Conservation (phyloP, 352 stramenopile genomes). For the Globisporangium takayamanum region DNA sequence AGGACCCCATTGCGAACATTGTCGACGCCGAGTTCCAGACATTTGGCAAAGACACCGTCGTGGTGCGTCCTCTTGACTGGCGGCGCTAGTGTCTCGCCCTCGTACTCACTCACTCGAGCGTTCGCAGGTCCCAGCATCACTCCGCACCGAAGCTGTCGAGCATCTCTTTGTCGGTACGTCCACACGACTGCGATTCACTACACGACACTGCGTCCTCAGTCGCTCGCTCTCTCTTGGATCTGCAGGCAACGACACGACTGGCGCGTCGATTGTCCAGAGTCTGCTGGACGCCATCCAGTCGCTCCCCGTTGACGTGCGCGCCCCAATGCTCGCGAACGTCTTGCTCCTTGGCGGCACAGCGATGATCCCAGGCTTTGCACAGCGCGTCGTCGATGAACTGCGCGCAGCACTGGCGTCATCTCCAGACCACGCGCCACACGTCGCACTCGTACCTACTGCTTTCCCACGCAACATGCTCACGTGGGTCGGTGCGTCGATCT, state of each 20-base stretch:
- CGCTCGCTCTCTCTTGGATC: not conserved
- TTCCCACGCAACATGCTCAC: slow-evolving; percentile 72
- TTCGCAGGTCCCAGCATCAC: slow-evolving; percentile 28
- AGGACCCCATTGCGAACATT: slow-evolving; percentile 31
- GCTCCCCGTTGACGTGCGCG: slow-evolving; percentile 55
- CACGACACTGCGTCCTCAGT: not conserved
- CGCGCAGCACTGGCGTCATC: slow-evolving; percentile 23
- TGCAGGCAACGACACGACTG: slow-evolving; percentile 27
- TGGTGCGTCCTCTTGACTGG: slow-evolving; percentile 15
- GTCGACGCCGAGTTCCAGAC: slow-evolving; percentile 44
- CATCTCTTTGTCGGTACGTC: slow-evolving; percentile 39
- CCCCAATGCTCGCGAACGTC: slow-evolving; percentile 65
- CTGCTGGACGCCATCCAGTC: slow-evolving; percentile 51
- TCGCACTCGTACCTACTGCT: slow-evolving; percentile 33
- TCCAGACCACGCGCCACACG: slow-evolving; percentile 6
- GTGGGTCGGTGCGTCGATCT: slow-evolving; percentile 78
- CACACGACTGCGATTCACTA: no score
- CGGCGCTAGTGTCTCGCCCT: no score
- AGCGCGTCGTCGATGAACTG: slow-evolving; percentile 46
- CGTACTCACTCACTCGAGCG: not conserved
- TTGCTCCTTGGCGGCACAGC: slow-evolving; percentile 61
- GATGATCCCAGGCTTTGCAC: slow-evolving; percentile 70
- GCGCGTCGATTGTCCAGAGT: slow-evolving; percentile 44
- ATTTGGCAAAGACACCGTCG: slow-evolving; percentile 25
- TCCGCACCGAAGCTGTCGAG: slow-evolving; percentile 38